These are phyloP conservation scores for Phytomonas serpens DNA, from an alignment of 208 protist species.

Conservation along the genomic window DNA sequence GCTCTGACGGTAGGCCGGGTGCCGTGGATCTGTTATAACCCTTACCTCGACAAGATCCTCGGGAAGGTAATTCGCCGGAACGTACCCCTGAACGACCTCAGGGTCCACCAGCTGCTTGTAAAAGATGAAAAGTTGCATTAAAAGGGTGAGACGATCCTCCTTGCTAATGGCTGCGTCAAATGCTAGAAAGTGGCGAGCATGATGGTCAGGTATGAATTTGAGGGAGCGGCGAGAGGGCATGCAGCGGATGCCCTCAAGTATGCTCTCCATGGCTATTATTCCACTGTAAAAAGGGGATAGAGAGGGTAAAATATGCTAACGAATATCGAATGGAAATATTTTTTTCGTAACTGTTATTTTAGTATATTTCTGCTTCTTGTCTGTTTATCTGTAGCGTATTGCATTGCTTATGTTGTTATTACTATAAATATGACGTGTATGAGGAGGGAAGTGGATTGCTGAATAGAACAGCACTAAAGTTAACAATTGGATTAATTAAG, in stretches of 20 bases:
- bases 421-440: background rate
- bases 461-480: background rate
- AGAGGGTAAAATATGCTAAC: background rate
- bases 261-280: constrained; percentile 6
- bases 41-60: constrained; percentile 76
- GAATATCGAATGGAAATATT: background rate
- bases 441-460: background rate
- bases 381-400: background rate
- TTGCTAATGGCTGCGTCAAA: constrained; percentile 70
- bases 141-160: constrained; percentile 54
- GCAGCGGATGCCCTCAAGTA: constrained; percentile 27
- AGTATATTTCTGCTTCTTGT: background rate
- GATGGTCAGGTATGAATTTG: constrained; percentile 46
- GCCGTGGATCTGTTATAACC: constrained; percentile 58
- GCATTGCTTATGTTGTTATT: background rate
- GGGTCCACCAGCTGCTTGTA: constrained; percentile 29
- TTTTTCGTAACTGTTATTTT: background rate
- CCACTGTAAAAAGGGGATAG: background rate
- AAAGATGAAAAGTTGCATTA: constrained; percentile 59
- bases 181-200: constrained; percentile 61
- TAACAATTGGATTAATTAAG: background rate
- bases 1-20: constrained; percentile 83
- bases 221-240: constrained; percentile 55
- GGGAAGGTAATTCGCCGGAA: constrained; percentile 38
- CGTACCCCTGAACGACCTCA: constrained; percentile 28